Evolutionary conservation across 768 basidiomycete species (phyloP).

Genomic region (Lactifluus rugatus): DNA sequence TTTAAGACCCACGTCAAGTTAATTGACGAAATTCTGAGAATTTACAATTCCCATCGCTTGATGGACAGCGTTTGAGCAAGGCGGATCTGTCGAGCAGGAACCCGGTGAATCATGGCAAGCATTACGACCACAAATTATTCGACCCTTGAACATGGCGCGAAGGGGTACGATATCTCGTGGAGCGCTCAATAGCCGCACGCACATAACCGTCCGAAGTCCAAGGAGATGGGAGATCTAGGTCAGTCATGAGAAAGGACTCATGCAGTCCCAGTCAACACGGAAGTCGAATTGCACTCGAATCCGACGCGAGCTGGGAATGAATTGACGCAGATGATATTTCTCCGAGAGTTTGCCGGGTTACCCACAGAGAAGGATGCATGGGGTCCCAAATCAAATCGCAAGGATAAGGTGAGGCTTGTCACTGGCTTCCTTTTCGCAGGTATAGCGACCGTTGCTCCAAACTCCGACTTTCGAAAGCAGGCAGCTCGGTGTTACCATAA

Average conservation of each 20-base stretch:
- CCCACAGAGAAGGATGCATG: neutral
- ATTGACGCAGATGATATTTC: neutral
- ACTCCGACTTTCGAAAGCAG: neutral
- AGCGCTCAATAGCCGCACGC: conserved; percentile 11
- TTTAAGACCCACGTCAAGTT: conserved; percentile 1
- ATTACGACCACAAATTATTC: conserved; percentile 2
- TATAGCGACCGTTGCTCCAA: neutral
- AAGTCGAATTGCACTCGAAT: neutral
- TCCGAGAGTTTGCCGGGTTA: neutral
- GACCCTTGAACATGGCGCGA: conserved; percentile 10
- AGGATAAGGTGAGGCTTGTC: neutral
- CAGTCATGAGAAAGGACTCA: neutral
- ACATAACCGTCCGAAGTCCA: conserved; percentile 14
- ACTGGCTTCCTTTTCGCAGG: neutral
- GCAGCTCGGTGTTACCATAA: neutral
- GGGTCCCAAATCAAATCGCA: neutral
- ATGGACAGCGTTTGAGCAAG: neutral
- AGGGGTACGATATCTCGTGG: neutral
- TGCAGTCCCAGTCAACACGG: neutral
- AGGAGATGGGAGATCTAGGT: conserved; percentile 8
- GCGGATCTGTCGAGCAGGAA: neutral
- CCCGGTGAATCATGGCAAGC: neutral
- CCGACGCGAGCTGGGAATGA: conserved; percentile 1
- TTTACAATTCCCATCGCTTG: neutral
- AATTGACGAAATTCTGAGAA: neutral